Evolutionary conservation across 2,329 filamentous ascomycete species (phyloP).

Genomic region (Didymella keratinophila): DNA sequence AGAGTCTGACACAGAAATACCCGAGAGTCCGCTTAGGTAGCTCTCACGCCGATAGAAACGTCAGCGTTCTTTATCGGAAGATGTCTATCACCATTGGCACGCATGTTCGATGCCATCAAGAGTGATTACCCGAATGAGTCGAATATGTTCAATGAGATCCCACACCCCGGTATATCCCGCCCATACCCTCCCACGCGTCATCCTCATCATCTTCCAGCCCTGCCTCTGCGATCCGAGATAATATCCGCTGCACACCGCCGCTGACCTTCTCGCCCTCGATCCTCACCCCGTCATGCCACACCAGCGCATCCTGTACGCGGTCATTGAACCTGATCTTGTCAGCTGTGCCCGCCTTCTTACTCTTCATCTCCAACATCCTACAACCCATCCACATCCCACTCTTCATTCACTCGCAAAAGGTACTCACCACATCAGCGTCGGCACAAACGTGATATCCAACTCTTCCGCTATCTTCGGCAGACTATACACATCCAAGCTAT

Average conservation of each 20-base stretch:
- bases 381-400: no score
- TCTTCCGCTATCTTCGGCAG: constrained; percentile 31
- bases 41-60: not conserved
- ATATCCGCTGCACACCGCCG: constrained; percentile 32
- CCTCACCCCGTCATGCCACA: constrained; percentile 36
- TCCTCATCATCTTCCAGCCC: constrained; percentile 35
- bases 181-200: constrained; percentile 23
- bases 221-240: constrained; percentile 35
- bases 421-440: constrained; percentile 34
- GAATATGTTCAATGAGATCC: not conserved
- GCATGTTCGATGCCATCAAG: not conserved
- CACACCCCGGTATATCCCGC: constrained; percentile 17
- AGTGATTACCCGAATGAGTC: not conserved
- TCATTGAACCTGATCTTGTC: constrained; percentile 24
- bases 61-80: no score
- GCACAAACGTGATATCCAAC: constrained; percentile 35
- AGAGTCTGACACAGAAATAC: constrained; percentile 34
- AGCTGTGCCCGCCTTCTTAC: not conserved
- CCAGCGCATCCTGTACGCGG: constrained; percentile 31
- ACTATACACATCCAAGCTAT: constrained; percentile 36
- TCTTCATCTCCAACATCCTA: no score
- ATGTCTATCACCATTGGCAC: not conserved
- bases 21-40: constrained; percentile 5
- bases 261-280: constrained; percentile 36
- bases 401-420: no score